Percentiles rank a stretch among this genome's conserved stretches.
These are phyloP conservation scores for Nephromyces sp. DNA, from an alignment of 169 alveolate genomes.

Conservation along the genomic window DNA sequence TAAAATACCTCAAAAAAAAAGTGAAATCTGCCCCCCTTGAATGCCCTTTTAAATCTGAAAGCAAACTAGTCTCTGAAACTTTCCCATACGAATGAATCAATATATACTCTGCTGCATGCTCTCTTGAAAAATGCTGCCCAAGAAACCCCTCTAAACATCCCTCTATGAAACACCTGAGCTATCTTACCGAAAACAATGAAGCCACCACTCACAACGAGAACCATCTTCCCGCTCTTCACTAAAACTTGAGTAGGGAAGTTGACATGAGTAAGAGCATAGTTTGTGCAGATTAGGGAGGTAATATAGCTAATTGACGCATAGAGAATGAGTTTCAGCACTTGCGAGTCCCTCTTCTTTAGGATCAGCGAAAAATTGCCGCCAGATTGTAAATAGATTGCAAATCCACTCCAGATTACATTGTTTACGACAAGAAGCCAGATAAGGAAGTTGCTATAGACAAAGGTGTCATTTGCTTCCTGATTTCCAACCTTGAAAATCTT, in stretches of 20 bases:
- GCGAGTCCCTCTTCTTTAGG: not conserved
- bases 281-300: conserved; percentile 64
- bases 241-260: conserved; percentile 80
- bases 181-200: conserved; percentile 49
- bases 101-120: too few relatives aligned
- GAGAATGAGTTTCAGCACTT: conserved; percentile 27
- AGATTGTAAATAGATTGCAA: conserved; percentile 1
- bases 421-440: not conserved
- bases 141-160: too few relatives aligned
- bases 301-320: conserved; percentile 59
- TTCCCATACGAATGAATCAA: too few relatives aligned
- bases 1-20: too few relatives aligned
- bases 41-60: too few relatives aligned
- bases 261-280: conserved; percentile 64
- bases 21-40: too few relatives aligned
- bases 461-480: not conserved
- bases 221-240: conserved; percentile 78
- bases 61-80: too few relatives aligned
- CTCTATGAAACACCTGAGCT: too few relatives aligned
- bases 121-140: too few relatives aligned
- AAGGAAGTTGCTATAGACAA: conserved; percentile 8
- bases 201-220: conserved; percentile 79
- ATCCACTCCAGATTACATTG: not conserved
- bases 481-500: conserved; percentile 1
- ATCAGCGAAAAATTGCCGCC: not conserved